A percentile compares a stretch with the other conserved stretches of the same genome.
Evolutionary conservation across 169 alveolate species (phyloP).

Genomic region (Plasmodium vivax): DNA sequence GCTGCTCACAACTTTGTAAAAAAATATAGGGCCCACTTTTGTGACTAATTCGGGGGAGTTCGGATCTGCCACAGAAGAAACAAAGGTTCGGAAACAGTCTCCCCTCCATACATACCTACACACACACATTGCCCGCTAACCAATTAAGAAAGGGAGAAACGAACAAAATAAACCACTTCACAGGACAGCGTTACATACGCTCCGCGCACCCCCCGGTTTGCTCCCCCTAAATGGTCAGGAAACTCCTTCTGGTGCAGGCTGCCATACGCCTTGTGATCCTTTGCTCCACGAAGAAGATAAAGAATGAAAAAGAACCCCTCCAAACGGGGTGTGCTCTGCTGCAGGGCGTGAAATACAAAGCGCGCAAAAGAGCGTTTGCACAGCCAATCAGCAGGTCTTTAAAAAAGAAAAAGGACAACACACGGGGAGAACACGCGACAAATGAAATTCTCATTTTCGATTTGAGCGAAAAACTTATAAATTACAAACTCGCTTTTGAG

Average conservation of each 20-base stretch:
- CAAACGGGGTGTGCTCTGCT: neutral
- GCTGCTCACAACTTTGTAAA: neutral
- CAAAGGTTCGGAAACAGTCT: neutral
- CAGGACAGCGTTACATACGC: neutral
- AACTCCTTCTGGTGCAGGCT: constrained; percentile 6
- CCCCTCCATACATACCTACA: neutral
- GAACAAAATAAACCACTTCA: neutral
- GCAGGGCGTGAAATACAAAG: neutral
- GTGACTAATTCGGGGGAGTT: neutral
- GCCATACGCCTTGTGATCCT: constrained; percentile 6
- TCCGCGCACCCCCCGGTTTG: neutral
- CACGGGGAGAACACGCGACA: neutral
- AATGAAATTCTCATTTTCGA: constrained; percentile 59
- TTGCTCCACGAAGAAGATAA: constrained; percentile 10
- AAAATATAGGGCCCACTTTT: neutral
- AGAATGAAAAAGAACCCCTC: constrained; percentile 11
- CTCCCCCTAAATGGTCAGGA: constrained; percentile 20
- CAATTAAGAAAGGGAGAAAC: neutral
- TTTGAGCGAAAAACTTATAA: constrained; percentile 52
- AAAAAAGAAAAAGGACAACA: constrained; percentile 5
- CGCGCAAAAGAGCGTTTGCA: neutral
- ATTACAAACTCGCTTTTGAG: constrained; percentile 49
- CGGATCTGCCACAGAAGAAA: neutral
- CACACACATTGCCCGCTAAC: neutral
- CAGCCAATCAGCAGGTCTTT: no score